Conservation (phyloP, 2,329 filamentous ascomycete genomes). For the Xylaria sp. region DNA sequence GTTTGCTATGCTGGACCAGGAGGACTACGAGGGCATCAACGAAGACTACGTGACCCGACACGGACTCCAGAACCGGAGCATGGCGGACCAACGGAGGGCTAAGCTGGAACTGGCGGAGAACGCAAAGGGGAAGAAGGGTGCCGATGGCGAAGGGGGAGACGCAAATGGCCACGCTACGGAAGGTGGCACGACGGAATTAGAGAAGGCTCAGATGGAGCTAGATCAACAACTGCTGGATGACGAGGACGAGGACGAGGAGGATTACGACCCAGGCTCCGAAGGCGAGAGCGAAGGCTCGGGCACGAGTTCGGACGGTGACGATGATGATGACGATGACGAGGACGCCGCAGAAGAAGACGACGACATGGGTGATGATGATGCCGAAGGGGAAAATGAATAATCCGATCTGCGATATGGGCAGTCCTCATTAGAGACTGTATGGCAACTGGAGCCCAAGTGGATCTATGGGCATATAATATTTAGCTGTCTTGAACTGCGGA, state of each 20-base stretch:
- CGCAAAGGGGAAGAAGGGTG: conserved; percentile 50
- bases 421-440: background rate
- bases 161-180: conserved; percentile 51
- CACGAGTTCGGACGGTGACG: conserved; percentile 52
- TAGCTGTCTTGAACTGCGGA: background rate
- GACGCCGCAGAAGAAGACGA: conserved; percentile 50
- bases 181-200: conserved; percentile 52
- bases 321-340: conserved; percentile 58
- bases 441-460: background rate
- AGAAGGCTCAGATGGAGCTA: conserved; percentile 52
- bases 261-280: conserved; percentile 66
- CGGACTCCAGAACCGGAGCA: conserved; percentile 66
- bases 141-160: conserved; percentile 41
- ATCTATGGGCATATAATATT: background rate
- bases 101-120: conserved; percentile 66
- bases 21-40: conserved; percentile 67
- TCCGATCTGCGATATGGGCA: background rate
- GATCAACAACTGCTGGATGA: conserved; percentile 61
- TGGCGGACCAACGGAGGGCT: conserved; percentile 68
- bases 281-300: conserved; percentile 62
- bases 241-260: conserved; percentile 67
- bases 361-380: conserved; percentile 45
- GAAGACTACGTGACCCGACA: conserved; percentile 63
- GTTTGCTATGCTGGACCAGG: conserved; percentile 71
- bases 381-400: conserved; percentile 35